Base-by-base conservation (phyloP, 371 early-diverging fungal genomes). In the Zychaea mexicana region DNA sequence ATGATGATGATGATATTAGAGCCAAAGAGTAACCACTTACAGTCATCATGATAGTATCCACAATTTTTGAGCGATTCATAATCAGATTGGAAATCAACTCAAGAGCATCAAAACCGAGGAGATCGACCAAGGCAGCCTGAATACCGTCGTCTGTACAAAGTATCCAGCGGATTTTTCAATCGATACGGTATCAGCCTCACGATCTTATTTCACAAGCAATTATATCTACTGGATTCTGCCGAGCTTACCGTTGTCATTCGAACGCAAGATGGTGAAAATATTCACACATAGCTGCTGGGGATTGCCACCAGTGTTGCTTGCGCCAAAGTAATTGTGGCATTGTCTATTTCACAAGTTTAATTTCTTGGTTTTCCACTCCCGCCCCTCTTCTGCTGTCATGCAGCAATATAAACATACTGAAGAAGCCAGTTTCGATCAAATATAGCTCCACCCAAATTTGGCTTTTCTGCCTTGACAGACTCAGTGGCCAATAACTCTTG, bases 101-200 rank as follows among this genome's bases (percentile, higher is more conserved):
- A 45, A 94, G 70, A 24, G 85, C 85, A 30, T 90, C 90, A 66
- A 78, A 91, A 1, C 94, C 94, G n/a, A 94, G 74, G 0, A 91
- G 69, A 65, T 94, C 93, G 4, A 94, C 81, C 21, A 94, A 74
- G 30, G 76, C 69, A 13, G 73, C 79, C 63, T 92, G 88, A 33
- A 91, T 87, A 36, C 72, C 82, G 46, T 87, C 87, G 62, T 89
- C 88, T 80, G 32, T n/a, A n/a, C n/a, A n/a, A n/a, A n/a, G n/a
- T n/a, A n/a, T n/a, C n/a, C n/a, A n/a, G n/a, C n/a, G n/a, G n/a
- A n/a, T n/a, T n/a, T n/a, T n/a, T n/a, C n/a, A n/a, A n/a, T n/a
- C n/a, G n/a, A n/a, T n/a, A n/a, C n/a, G n/a, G n/a, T n/a, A n/a
- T n/a, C n/a, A n/a, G n/a, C n/a, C n/a, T n/a, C n/a, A n/a, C n/a